Evolutionary conservation across 2,329 filamentous ascomycete species (phyloP), one percentile per base, ranked within the genome.

Genomic region (Colletotrichum zoysiae): DNA sequence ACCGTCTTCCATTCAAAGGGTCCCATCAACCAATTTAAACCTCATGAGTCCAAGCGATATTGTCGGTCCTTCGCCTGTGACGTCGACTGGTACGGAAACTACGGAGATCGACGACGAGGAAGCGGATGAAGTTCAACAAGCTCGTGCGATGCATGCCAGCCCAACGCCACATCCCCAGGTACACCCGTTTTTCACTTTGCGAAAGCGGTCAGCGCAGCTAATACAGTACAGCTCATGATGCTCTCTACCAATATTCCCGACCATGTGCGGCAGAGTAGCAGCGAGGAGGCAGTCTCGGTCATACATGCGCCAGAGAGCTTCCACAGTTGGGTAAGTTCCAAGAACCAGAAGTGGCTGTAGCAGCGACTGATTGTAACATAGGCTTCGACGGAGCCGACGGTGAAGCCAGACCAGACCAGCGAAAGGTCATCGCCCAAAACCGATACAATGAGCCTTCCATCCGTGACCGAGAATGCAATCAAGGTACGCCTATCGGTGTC

Each of bases 241-340:
- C 81, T 90, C 20, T 84, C 83, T 64, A 92, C 90, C 5, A 88
- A 86, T 73, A 77, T 92, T 12, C 82, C 89, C 3, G 88, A 89
- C 53, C 83, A 86, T 71, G 77, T 91, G 79, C 84, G 90, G 78
- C 86, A 87, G 63, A 83, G 84, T 65, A 87, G 88, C 33, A 91
- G 90, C 73, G 94, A 97, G 75, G 94, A 95, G 75, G 92, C 94
- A 33, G 88, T 94, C 65, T 98, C 95, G 1, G 95, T 97, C 66
- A 97, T 98, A 76, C 95, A 97, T 85, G 94, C 93, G 20, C 95
- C 95, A 0, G 87, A 94, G 74, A 93, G 92, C 73, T 98, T 96
- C 81, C 88, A 90, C 67, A 89, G 89, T 76, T 97, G 96, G 88
- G 93, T 96, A 80, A 78, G 88, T 79, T 53, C 57, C 14, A n/a